phyloP scores from a whole-genome alignment of 2,329 filamentous ascomycete species.

The Aspergillus sojae region DNA sequence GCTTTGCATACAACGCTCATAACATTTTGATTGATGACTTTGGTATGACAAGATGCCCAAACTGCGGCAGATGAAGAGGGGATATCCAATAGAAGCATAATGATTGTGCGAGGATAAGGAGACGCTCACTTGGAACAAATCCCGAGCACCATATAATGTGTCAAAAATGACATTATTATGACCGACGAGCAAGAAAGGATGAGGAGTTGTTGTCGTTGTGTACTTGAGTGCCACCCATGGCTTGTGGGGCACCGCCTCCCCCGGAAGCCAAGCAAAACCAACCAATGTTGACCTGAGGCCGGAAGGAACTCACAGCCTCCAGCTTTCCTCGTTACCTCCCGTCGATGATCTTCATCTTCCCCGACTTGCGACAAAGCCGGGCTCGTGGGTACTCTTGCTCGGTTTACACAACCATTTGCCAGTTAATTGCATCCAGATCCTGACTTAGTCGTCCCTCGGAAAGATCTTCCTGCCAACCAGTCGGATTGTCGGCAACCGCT shows the following conservation, averaged over 20 bases:
- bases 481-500: not conserved
- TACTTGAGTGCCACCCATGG: not conserved
- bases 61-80: not conserved
- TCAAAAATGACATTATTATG: not conserved
- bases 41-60: not conserved
- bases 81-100: not conserved
- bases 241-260: slow-evolving; percentile 4
- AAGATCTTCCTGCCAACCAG: not conserved
- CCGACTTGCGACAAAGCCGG: slow-evolving; percentile 2
- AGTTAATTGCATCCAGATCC: not conserved
- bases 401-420: not conserved
- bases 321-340: not conserved
- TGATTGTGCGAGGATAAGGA: not conserved
- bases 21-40: not conserved
- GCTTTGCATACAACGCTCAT: not conserved
- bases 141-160: not conserved
- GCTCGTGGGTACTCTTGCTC: not conserved
- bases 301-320: not conserved
- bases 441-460: not conserved
- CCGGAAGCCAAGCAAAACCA: not conserved
- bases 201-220: not conserved
- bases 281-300: slow-evolving; percentile 3
- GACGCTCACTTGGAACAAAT: not conserved
- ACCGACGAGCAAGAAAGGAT: not conserved
- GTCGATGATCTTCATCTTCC: slow-evolving; percentile 7